Evolutionary conservation across 176 grass and related monocot genomes (phyloP).

Genomic region (Thinopyrum elongatum): DNA sequence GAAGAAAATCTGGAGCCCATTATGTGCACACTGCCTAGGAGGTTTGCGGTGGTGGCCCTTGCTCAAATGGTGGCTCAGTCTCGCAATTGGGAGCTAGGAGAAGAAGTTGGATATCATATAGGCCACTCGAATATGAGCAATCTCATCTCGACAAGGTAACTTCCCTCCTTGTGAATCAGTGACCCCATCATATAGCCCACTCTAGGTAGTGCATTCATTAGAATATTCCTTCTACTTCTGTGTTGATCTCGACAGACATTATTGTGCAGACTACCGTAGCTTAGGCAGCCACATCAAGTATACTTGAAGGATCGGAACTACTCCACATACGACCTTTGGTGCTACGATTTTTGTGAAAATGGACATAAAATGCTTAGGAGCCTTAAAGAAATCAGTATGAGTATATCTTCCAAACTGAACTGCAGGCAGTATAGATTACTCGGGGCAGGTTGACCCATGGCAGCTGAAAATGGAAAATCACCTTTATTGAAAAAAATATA

Average conservation of each 20-base stretch:
- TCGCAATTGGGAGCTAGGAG: conserved; percentile 69
- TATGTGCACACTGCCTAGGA: conserved; percentile 90
- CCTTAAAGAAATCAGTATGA: too few species aligned
- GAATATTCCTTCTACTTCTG: not conserved
- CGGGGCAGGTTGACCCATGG: not conserved
- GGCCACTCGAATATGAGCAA: conserved; percentile 81
- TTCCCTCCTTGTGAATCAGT: not conserved
- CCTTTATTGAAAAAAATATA: too few species aligned
- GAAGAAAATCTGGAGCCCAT: conserved; percentile 88
- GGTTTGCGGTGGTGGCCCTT: conserved; percentile 85
- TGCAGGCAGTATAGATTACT: not conserved
- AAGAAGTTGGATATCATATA: conserved; percentile 91
- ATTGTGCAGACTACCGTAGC: not conserved
- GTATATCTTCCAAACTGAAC: not conserved
- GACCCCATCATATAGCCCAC: not conserved
- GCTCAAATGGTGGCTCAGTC: conserved; percentile 73
- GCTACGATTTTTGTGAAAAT: too few species aligned
- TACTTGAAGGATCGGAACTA: not conserved
- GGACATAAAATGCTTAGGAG: too few species aligned
- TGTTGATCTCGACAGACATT: conserved; percentile 4
- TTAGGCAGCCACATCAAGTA: not conserved
- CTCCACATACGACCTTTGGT: too few species aligned
- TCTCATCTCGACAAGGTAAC: conserved; percentile 61
- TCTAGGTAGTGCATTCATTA: not conserved
- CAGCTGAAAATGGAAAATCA: not conserved